phyloP scores from a whole-genome alignment of 1,284 basidiomycete genomes.

The Mycena citricolor region DNA sequence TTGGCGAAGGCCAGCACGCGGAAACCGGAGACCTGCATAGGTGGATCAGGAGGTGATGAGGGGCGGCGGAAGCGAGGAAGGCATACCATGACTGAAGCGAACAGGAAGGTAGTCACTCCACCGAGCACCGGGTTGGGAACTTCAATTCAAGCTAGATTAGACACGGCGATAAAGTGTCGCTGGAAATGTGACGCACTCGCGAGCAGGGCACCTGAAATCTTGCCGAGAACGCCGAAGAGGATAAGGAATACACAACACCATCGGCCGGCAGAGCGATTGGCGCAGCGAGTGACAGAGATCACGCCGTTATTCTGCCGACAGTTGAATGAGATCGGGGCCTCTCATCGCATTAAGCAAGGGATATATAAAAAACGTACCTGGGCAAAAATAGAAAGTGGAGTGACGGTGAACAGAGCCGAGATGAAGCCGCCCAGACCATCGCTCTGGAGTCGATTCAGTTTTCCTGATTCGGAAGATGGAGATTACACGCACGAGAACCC shows the following conservation, averaged over 20 bases:
- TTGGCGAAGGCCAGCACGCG: conserved; percentile 67
- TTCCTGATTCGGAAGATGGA: no score
- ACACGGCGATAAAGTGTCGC: no score
- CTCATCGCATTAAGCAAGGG: background rate
- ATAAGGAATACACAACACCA: conserved; percentile 76
- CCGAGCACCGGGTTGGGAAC: conserved; percentile 83
- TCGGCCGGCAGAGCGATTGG: conserved; percentile 69
- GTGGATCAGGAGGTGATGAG: no score
- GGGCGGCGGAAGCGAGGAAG: no score
- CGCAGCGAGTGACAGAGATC: conserved; percentile 77
- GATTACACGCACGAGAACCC: conserved; percentile 56
- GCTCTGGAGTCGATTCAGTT: conserved; percentile 45
- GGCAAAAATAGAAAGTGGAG: conserved; percentile 79
- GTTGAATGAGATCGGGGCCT: no score
- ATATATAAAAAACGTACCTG: conserved; percentile 57
- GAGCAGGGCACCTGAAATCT: conserved; percentile 78
- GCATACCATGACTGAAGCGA: conserved; percentile 61
- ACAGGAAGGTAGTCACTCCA: conserved; percentile 80
- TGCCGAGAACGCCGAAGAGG: conserved; percentile 73
- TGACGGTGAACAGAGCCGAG: conserved; percentile 78
- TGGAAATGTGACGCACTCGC: no score
- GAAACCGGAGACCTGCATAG: conserved; percentile 66
- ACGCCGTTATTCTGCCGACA: conserved; percentile 70
- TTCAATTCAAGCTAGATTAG: no score
- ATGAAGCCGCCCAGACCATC: conserved; percentile 76